Conservation (phyloP, 2,329 filamentous ascomycete species). For the Stachybotrys echinatus region DNA sequence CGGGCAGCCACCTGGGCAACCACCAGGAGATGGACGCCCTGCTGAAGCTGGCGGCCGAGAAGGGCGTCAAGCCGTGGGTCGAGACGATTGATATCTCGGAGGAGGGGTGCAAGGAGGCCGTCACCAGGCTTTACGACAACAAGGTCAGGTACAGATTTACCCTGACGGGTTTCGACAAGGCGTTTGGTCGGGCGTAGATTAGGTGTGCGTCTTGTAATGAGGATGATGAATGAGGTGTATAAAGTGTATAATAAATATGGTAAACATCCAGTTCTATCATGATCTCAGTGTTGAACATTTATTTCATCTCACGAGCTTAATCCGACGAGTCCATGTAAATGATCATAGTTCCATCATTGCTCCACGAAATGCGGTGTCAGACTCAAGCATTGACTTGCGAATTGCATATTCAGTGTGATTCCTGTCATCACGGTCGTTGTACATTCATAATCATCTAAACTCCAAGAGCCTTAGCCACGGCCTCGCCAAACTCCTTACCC, state of each 20-base stretch:
- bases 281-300: too few relatives aligned
- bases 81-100: constrained; percentile 61
- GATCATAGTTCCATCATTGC: too few relatives aligned
- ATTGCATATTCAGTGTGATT: too few relatives aligned
- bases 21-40: constrained; percentile 55
- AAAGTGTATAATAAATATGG: too few relatives aligned
- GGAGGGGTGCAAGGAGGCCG: constrained; percentile 63
- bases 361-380: too few relatives aligned
- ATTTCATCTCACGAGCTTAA: too few relatives aligned
- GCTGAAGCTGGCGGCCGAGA: constrained; percentile 50
- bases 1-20: constrained; percentile 55
- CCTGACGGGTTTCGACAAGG: constrained; percentile 62
- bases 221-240: background rate
- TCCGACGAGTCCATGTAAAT: too few relatives aligned
- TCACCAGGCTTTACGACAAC: constrained; percentile 64
- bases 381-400: too few relatives aligned
- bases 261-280: too few relatives aligned
- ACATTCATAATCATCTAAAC: background rate
- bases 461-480: constrained; percentile 40
- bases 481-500: constrained; percentile 45
- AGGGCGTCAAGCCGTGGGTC: constrained; percentile 51
- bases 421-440: background rate
- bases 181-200: constrained; percentile 38
- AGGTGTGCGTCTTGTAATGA: background rate
- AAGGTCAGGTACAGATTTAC: constrained; percentile 71